Evolutionary conservation across 2,329 filamentous ascomycete genomes (phyloP).

Genomic region (Aspergillus sclerotialis): DNA sequence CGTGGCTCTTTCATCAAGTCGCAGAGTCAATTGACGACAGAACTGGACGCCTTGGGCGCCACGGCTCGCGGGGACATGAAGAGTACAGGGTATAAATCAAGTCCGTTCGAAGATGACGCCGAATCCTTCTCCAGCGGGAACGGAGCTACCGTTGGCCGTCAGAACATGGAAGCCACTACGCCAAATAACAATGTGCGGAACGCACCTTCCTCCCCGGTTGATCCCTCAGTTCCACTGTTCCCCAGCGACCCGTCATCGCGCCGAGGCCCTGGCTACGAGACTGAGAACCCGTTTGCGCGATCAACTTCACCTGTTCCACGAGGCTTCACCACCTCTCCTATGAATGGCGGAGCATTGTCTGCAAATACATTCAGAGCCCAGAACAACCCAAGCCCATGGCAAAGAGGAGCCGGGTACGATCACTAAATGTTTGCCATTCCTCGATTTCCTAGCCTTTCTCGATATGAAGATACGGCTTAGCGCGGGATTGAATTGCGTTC

Average conservation of each 20-base stretch:
- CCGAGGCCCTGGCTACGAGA: slow-evolving; percentile 34
- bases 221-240: slow-evolving; percentile 41
- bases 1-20: slow-evolving; percentile 97
- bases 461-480: slow-evolving; percentile 34
- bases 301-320: slow-evolving; percentile 27
- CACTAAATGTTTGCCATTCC: slow-evolving; percentile 33
- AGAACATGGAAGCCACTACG: slow-evolving; percentile 31
- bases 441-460: slow-evolving; percentile 20
- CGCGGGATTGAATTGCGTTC: slow-evolving; percentile 21
- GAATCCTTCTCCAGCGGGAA: slow-evolving; percentile 55
- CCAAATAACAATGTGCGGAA: slow-evolving; percentile 25
- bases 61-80: slow-evolving; percentile 78
- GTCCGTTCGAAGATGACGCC: slow-evolving; percentile 63
- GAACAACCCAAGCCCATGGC: slow-evolving; percentile 57
- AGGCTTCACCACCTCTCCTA: slow-evolving; percentile 25
- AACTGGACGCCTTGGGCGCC: slow-evolving; percentile 81
- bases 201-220: slow-evolving; percentile 43
- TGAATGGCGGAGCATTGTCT: slow-evolving; percentile 24
- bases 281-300: slow-evolving; percentile 10
- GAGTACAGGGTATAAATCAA: slow-evolving; percentile 51
- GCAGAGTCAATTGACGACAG: slow-evolving; percentile 75
- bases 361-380: slow-evolving; percentile 40
- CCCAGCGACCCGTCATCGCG: slow-evolving; percentile 34
- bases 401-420: slow-evolving; percentile 59
- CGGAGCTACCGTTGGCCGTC: slow-evolving; percentile 43